Evolutionary conservation across 2,329 filamentous ascomycete species (phyloP).

Genomic region (Aspergillus bombycis): DNA sequence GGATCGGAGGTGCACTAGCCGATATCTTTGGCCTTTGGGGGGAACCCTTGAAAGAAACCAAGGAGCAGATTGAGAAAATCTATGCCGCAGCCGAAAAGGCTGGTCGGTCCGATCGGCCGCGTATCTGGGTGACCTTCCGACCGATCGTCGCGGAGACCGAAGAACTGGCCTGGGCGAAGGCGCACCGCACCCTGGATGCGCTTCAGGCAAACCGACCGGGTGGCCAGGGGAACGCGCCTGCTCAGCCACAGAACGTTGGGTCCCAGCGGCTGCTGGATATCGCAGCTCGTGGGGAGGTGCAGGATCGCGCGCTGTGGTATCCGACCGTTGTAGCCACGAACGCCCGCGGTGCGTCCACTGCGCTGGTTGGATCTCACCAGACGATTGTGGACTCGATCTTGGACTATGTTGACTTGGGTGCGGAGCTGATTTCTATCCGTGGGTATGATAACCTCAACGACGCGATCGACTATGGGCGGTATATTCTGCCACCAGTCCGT

Average conservation of each 20-base stretch:
- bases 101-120: constrained; percentile 57
- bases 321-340: constrained; percentile 65
- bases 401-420: constrained; percentile 61
- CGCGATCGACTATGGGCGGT: constrained; percentile 62
- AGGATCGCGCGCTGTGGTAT: constrained; percentile 66
- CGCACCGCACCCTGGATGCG: constrained; percentile 58
- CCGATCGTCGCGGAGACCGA: constrained; percentile 65
- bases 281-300: constrained; percentile 56
- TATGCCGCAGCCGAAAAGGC: constrained; percentile 63
- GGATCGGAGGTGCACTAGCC: constrained; percentile 60
- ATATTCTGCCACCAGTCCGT: constrained; percentile 57
- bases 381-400: constrained; percentile 59
- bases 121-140: constrained; percentile 68
- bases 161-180: constrained; percentile 65
- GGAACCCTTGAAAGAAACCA: constrained; percentile 65
- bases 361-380: constrained; percentile 58
- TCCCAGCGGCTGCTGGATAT: constrained; percentile 63
- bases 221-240: constrained; percentile 35
- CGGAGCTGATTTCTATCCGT: constrained; percentile 62
- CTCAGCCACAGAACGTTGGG: constrained; percentile 58
- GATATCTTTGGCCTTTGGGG: constrained; percentile 69
- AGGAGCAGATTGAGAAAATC: constrained; percentile 64
- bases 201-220: constrained; percentile 50
- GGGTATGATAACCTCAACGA: constrained; percentile 66
- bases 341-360: constrained; percentile 62